phyloP scores from a whole-genome alignment of 805 yeast genomes.

The Wickerhamomyces rabaulensis region DNA sequence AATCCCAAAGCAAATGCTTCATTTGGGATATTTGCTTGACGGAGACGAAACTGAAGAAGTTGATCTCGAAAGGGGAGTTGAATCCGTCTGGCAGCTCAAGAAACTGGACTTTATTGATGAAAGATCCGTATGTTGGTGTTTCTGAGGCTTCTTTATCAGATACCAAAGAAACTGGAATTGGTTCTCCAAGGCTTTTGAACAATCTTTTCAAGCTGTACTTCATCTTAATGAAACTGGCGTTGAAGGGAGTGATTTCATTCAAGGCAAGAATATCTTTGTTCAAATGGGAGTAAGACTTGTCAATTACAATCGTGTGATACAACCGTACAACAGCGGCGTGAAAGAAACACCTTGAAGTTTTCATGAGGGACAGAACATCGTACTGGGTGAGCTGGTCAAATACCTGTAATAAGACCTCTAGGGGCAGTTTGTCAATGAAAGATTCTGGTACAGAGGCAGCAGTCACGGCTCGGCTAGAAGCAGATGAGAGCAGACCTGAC shows the following conservation, averaged over 20 bases:
- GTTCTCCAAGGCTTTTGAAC: slow-evolving; percentile 15
- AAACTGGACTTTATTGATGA: slow-evolving; percentile 28
- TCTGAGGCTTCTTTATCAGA: background rate
- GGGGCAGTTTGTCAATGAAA: slow-evolving; percentile 30
- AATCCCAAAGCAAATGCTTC: slow-evolving; percentile 24
- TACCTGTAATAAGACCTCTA: slow-evolving; percentile 30
- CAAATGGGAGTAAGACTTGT: slow-evolving; percentile 34
- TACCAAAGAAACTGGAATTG: slow-evolving; percentile 2
- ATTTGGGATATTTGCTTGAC: slow-evolving; percentile 24
- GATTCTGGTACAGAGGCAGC: background rate
- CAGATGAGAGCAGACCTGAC: background rate
- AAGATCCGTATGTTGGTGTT: slow-evolving; percentile 7
- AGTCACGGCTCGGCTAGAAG: background rate
- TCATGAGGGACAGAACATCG: slow-evolving; percentile 31
- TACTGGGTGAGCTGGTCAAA: slow-evolving; percentile 33
- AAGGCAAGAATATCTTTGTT: slow-evolving; percentile 18
- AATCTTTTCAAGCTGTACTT: slow-evolving; percentile 36
- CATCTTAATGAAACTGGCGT: slow-evolving; percentile 30
- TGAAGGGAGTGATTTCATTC: background rate
- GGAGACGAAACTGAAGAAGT: slow-evolving; percentile 25
- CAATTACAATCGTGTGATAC: slow-evolving; percentile 25
- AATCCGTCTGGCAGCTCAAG: slow-evolving; percentile 38
- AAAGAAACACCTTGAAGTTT: slow-evolving; percentile 27
- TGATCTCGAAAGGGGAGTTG: slow-evolving; percentile 27
- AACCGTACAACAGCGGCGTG: slow-evolving; percentile 29